Evolutionary conservation across 768 basidiomycete species (phyloP).

Genomic region (Coprinopsis cinerea): DNA sequence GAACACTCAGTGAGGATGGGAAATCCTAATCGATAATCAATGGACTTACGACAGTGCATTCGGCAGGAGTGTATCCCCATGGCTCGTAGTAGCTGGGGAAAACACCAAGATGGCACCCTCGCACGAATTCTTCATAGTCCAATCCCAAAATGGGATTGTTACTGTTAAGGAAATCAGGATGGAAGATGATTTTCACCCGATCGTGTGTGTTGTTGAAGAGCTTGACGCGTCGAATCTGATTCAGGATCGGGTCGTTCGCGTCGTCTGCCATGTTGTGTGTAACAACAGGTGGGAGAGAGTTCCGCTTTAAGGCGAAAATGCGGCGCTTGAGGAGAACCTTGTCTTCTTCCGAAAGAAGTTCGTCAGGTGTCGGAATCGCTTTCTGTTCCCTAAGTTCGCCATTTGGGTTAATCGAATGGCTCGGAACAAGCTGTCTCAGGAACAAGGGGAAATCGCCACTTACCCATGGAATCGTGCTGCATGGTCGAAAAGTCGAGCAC

Average conservation of each 20-base stretch:
- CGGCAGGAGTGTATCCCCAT: conserved; percentile 95
- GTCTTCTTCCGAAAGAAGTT: conserved; percentile 86
- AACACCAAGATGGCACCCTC: conserved; percentile 96
- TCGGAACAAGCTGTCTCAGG: background rate
- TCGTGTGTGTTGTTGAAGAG: conserved; percentile 87
- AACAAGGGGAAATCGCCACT: conserved; percentile 20
- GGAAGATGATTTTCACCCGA: conserved; percentile 96
- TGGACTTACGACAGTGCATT: conserved; percentile 86
- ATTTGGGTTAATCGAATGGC: conserved; percentile 1
- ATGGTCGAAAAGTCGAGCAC: conserved; percentile 88
- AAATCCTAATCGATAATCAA: conserved; percentile 5
- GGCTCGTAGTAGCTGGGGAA: conserved; percentile 98
- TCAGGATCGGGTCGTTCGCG: conserved; percentile 85
- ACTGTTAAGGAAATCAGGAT: conserved; percentile 96
- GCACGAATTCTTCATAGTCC: conserved; percentile 98
- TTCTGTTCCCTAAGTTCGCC: conserved; percentile 55
- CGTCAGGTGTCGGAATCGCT: conserved; percentile 63
- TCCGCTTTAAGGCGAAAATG: conserved; percentile 93
- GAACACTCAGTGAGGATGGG: too few relatives aligned
- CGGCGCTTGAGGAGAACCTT: conserved; percentile 92
- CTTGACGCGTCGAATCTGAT: conserved; percentile 89
- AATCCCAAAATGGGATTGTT: conserved; percentile 97
- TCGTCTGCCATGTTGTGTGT: conserved; percentile 99
- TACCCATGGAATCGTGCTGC: conserved; percentile 90
- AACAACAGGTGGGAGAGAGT: conserved; percentile 90